These are phyloP conservation scores for Phascolomyces articulosus DNA, from an alignment of 371 early-diverging fungal genomes.

Conservation along the genomic window DNA sequence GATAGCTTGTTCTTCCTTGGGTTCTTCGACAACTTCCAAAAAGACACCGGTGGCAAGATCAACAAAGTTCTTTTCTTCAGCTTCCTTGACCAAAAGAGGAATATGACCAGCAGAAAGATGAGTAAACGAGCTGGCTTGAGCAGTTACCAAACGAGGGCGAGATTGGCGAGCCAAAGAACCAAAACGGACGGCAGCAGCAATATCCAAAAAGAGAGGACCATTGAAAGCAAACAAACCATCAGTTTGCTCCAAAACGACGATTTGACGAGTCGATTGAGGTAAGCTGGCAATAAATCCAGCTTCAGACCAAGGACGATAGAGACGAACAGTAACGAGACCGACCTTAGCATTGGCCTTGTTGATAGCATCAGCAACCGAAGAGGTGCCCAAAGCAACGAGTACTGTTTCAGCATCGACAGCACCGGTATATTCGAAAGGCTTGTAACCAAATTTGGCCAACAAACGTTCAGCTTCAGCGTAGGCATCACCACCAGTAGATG, in stretches of 20 bases:
- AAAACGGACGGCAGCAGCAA: slow-evolving; percentile 72
- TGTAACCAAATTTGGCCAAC: slow-evolving; percentile 63
- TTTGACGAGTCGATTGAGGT: slow-evolving; percentile 60
- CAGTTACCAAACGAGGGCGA: slow-evolving; percentile 47
- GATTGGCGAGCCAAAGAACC: slow-evolving; percentile 38
- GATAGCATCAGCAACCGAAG: slow-evolving; percentile 49
- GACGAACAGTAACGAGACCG: slow-evolving; percentile 77
- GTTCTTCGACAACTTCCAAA: slow-evolving; percentile 14
- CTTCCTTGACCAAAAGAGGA: slow-evolving; percentile 42
- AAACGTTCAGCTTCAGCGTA: slow-evolving; percentile 51
- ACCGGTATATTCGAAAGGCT: slow-evolving; percentile 83
- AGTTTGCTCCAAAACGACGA: slow-evolving; percentile 65
- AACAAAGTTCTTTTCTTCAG: slow-evolving; percentile 37
- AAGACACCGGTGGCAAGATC: slow-evolving; percentile 27
- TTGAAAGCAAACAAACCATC: slow-evolving; percentile 56
- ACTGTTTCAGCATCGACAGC: slow-evolving; percentile 71
- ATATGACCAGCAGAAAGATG: slow-evolving; percentile 46
- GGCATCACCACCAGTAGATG: slow-evolving; percentile 26
- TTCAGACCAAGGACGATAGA: slow-evolving; percentile 84
- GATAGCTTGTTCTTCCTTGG: slow-evolving; percentile 19
- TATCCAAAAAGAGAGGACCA: slow-evolving; percentile 70
- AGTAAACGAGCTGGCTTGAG: slow-evolving; percentile 41
- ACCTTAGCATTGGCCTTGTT: slow-evolving; percentile 36
- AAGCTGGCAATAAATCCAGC: slow-evolving; percentile 66
- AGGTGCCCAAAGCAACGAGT: slow-evolving; percentile 72